A percentile compares a stretch with the other conserved stretches of the same genome.
Conservation (phyloP, 768 basidiomycete species). For the Agaricus blazei region DNA sequence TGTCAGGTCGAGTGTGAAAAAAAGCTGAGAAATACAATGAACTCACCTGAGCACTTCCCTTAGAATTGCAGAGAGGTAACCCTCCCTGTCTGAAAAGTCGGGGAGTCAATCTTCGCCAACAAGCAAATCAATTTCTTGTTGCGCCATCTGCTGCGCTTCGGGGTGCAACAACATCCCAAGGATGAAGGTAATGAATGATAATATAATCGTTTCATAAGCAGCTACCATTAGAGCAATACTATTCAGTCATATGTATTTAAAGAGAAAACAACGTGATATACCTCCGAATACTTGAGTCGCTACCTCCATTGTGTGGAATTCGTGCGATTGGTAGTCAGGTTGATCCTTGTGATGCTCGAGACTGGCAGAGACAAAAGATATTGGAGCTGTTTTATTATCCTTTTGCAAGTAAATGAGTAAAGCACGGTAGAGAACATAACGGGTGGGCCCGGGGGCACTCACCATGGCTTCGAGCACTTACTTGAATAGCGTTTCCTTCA, state of each 20-base stretch:
- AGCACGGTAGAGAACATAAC: no score
- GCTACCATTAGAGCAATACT: neutral
- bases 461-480: neutral
- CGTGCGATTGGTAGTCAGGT: neutral
- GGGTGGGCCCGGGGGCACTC: neutral
- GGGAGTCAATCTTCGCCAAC: slow-evolving; percentile 17
- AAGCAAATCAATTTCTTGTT: slow-evolving; percentile 21
- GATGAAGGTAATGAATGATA: neutral
- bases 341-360: neutral
- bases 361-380: neutral
- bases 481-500: neutral
- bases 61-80: slow-evolving; percentile 15
- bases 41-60: slow-evolving; percentile 16
- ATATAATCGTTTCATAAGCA: neutral
- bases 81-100: slow-evolving; percentile 16
- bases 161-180: slow-evolving; percentile 8
- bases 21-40: neutral
- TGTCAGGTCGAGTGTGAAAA: neutral
- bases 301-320: neutral
- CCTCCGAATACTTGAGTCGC: neutral
- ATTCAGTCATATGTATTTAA: neutral
- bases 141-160: slow-evolving; percentile 14
- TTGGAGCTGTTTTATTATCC: neutral
- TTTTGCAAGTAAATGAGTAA: neutral
- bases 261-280: neutral